These are phyloP conservation scores for Seiridium unicorne DNA, from an alignment of 2,329 filamentous ascomycete genomes.

Conservation along the genomic window DNA sequence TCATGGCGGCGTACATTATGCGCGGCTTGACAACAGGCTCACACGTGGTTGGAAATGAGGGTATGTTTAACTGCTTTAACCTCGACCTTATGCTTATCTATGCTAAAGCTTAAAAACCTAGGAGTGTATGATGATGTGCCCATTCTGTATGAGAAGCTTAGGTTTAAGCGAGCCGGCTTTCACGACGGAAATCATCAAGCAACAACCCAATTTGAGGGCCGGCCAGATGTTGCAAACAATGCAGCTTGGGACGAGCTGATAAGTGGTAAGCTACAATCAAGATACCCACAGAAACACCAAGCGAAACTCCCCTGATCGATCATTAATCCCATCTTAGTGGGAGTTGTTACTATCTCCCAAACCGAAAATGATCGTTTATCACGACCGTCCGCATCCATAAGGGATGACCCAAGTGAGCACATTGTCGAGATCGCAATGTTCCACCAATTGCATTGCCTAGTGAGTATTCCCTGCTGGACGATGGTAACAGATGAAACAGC, in stretches of 20 bases:
- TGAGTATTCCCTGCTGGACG: background rate
- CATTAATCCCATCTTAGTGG: background rate
- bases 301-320: background rate
- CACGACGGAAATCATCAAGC: background rate
- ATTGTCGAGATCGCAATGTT: background rate
- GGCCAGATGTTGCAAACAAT: background rate
- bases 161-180: background rate
- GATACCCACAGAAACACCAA: too few species aligned
- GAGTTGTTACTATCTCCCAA: background rate
- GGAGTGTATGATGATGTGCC: too few species aligned
- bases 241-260: background rate
- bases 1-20: too few species aligned
- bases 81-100: too few species aligned
- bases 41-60: too few species aligned
- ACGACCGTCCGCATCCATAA: background rate
- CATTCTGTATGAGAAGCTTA: too few species aligned
- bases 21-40: too few species aligned
- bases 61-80: too few species aligned
- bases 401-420: background rate
- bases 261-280: background rate
- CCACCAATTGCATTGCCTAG: background rate
- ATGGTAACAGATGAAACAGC: too few species aligned
- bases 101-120: too few species aligned
- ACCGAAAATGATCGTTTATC: background rate
- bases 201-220: background rate